Evolutionary conservation across 2,329 filamentous ascomycete genomes (phyloP).

Genomic region (Aspergillus pseudoglaucus): DNA sequence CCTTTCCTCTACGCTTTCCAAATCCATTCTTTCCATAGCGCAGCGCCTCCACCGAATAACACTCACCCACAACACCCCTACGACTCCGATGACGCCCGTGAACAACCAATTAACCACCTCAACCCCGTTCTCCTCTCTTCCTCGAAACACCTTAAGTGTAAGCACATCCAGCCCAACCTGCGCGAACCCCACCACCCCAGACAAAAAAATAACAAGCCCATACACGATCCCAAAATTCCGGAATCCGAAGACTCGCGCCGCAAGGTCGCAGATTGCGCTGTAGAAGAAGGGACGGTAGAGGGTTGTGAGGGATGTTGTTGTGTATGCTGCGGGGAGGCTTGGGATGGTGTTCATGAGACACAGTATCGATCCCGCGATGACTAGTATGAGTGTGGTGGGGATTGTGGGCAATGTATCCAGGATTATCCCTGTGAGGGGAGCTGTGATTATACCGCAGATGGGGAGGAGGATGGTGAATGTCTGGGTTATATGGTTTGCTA

Average conservation of each 20-base stretch:
- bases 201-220: constrained; percentile 78
- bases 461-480: constrained; percentile 85
- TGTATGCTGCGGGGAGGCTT: constrained; percentile 63
- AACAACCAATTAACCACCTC: constrained; percentile 54
- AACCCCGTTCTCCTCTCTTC: constrained; percentile 72
- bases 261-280: too few species aligned
- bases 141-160: constrained; percentile 58
- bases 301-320: constrained; percentile 71
- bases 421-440: constrained; percentile 76
- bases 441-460: constrained; percentile 72
- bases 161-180: constrained; percentile 74
- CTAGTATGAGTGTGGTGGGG: constrained; percentile 63
- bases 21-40: background rate
- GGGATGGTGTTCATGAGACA: constrained; percentile 71
- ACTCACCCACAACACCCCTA: constrained; percentile 60
- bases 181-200: constrained; percentile 75
- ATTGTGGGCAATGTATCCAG: constrained; percentile 71
- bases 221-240: constrained; percentile 92
- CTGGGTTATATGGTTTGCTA: constrained; percentile 66
- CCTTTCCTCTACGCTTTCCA: background rate
- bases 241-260: constrained; percentile 92
- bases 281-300: constrained; percentile 84
- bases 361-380: constrained; percentile 64
- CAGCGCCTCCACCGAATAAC: constrained; percentile 51
- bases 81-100: constrained; percentile 52